A percentile compares a stretch with the other conserved stretches of the same genome.
These are phyloP conservation scores for Pichia californica DNA, from an alignment of 805 yeast genomes.

Conservation along the genomic window DNA sequence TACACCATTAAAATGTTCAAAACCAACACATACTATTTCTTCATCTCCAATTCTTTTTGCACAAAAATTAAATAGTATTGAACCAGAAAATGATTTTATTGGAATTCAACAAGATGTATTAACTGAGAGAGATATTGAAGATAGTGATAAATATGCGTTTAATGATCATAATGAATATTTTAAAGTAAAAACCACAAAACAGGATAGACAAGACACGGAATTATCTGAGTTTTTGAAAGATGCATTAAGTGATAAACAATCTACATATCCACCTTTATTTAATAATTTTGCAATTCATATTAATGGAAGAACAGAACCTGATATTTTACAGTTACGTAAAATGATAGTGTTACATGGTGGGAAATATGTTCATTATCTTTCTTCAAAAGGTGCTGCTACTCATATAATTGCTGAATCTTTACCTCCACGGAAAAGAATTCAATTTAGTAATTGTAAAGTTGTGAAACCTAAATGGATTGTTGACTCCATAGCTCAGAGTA, in stretches of 20 bases:
- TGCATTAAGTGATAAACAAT: slow-evolving; percentile 22
- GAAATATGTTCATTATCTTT: slow-evolving; percentile 56
- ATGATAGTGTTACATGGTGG: slow-evolving; percentile 79
- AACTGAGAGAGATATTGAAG: slow-evolving; percentile 6
- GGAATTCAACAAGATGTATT: slow-evolving; percentile 3
- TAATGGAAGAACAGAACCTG: slow-evolving; percentile 86
- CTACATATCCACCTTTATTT: slow-evolving; percentile 41
- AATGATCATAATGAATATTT: slow-evolving; percentile 68
- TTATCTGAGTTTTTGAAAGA: slow-evolving; percentile 43
- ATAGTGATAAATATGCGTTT: slow-evolving; percentile 37
- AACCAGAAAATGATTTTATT: neutral
- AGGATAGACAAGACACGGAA: slow-evolving; percentile 50
- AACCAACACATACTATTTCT: neutral
- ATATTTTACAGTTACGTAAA: slow-evolving; percentile 64
- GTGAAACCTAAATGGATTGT: slow-evolving; percentile 79
- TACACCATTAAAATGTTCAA: too few relatives aligned
- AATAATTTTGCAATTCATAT: slow-evolving; percentile 62
- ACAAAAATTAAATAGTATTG: neutral
- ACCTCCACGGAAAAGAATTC: slow-evolving; percentile 67
- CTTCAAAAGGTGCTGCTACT: slow-evolving; percentile 68
- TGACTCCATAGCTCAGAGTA: slow-evolving; percentile 47
- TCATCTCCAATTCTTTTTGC: slow-evolving; percentile 8
- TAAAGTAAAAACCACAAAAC: slow-evolving; percentile 52
- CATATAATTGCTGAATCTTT: slow-evolving; percentile 77
- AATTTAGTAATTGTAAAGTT: slow-evolving; percentile 64